Percentiles rank a stretch among this genome's conserved stretches.
These are phyloP conservation scores for Lepidopterella palustris DNA, from an alignment of 495 filamentous ascomycete species.

Conservation along the genomic window DNA sequence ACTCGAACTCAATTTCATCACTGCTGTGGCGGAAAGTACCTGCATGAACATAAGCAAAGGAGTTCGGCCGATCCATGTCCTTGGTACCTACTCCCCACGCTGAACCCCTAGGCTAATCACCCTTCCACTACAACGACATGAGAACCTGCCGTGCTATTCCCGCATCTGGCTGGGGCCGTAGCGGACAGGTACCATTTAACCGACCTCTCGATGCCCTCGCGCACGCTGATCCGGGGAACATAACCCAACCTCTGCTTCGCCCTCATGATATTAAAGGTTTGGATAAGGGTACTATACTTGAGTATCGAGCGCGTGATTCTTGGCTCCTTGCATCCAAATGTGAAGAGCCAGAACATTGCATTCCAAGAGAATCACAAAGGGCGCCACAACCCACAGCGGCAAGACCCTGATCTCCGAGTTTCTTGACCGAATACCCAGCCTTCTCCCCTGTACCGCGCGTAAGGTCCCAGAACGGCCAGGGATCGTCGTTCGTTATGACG, in stretches of 20 bases:
- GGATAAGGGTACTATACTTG: not conserved
- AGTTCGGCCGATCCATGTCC: no score
- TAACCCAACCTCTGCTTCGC: conserved; percentile 17
- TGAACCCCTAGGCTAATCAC: no score
- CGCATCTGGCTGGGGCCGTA: no score
- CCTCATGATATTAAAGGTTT: conserved; percentile 16
- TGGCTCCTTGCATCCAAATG: conserved; percentile 8
- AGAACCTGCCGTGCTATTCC: no score
- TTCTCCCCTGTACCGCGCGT: not conserved
- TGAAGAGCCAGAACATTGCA: conserved; percentile 7
- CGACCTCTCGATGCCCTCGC: conserved; percentile 2
- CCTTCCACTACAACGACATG: no score
- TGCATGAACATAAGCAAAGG: no score
- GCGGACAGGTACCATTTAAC: conserved; percentile 1
- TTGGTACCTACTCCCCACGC: no score
- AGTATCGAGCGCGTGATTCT: conserved; percentile 5
- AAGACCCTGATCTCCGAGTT: conserved; percentile 7
- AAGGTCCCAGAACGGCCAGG: conserved; percentile 12
- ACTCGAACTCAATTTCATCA: no score
- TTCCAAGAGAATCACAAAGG: conserved; percentile 9
- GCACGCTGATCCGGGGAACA: conserved; percentile 5
- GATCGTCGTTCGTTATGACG: conserved; percentile 13
- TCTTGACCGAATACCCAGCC: not conserved
- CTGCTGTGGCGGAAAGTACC: no score
- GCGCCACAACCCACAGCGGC: conserved; percentile 2